These are phyloP conservation scores for Rhizopogon vesiculosus DNA, from an alignment of 768 basidiomycete species.

Conservation along the genomic window DNA sequence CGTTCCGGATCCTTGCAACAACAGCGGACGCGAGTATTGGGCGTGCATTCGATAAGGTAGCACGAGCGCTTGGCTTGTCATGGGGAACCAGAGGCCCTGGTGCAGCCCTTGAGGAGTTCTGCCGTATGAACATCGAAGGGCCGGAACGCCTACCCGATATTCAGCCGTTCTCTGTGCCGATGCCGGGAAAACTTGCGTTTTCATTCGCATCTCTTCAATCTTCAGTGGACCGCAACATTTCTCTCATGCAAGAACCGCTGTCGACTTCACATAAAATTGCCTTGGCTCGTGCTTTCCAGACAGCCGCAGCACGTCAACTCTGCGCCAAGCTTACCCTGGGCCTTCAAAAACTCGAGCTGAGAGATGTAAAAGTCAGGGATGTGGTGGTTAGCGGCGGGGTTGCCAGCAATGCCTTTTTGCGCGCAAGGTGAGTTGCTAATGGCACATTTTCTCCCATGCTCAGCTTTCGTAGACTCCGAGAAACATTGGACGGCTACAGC, in stretches of 20 bases:
- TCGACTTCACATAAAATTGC: constrained; percentile 28
- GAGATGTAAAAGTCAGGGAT: constrained; percentile 42
- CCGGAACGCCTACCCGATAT: constrained; percentile 22
- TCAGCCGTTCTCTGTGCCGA: constrained; percentile 41
- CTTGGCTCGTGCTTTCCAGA: constrained; percentile 71
- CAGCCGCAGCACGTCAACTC: constrained; percentile 65
- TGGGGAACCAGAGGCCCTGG: constrained; percentile 67
- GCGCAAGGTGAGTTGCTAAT: constrained; percentile 46
- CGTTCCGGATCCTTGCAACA: constrained; percentile 69
- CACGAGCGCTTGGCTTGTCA: constrained; percentile 61
- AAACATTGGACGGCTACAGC: constrained; percentile 21
- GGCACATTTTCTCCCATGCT: not conserved
- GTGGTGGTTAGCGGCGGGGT: constrained; percentile 92
- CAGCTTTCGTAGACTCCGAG: constrained; percentile 26
- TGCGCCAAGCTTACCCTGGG: constrained; percentile 58
- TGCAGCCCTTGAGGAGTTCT: constrained; percentile 75
- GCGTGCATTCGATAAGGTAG: constrained; percentile 79
- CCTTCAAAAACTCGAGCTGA: constrained; percentile 37
- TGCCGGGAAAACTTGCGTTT: constrained; percentile 57
- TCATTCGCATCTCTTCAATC: constrained; percentile 81
- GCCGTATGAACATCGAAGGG: constrained; percentile 28
- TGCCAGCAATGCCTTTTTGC: constrained; percentile 75
- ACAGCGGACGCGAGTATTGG: constrained; percentile 77
- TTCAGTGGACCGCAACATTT: constrained; percentile 56
- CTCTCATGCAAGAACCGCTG: constrained; percentile 27